Conservation (phyloP, 2,329 filamentous ascomycete species). For the Emergomyces pasteurianus region DNA sequence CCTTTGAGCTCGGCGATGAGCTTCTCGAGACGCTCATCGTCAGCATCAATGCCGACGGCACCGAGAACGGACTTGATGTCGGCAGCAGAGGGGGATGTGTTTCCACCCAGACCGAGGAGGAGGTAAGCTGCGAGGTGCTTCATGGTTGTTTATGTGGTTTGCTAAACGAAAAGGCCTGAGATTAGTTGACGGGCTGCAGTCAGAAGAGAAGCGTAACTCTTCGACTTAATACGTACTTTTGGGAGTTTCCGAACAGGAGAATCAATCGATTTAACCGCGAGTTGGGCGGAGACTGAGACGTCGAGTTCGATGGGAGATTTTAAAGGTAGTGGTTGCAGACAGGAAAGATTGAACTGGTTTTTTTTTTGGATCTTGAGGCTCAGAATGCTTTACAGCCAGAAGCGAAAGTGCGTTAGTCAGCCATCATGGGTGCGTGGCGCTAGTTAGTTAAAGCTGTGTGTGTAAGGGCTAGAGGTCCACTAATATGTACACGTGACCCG, state of each 20-base stretch:
- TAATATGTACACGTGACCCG: neutral
- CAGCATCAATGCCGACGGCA: slow-evolving; percentile 90
- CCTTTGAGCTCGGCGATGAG: slow-evolving; percentile 66
- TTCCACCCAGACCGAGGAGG: slow-evolving; percentile 88
- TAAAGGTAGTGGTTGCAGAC: neutral
- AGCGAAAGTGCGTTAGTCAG: slow-evolving; percentile 3
- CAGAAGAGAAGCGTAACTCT: neutral
- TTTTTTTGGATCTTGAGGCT: neutral
- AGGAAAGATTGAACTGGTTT: neutral
- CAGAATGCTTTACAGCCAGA: neutral
- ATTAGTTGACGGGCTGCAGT: neutral
- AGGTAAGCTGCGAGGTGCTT: slow-evolving; percentile 99
- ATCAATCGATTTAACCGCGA: slow-evolving; percentile 99
- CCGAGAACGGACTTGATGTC: slow-evolving; percentile 85
- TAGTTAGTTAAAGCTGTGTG: neutral
- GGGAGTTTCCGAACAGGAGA: slow-evolving; percentile 37
- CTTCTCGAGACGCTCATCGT: slow-evolving; percentile 70
- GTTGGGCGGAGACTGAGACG: slow-evolving; percentile 97
- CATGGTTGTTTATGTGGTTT: slow-evolving; percentile 66
- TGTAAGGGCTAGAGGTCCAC: too few species aligned
- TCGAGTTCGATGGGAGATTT: slow-evolving; percentile 56
- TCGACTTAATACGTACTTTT: slow-evolving; percentile 2
- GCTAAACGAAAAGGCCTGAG: slow-evolving; percentile 9
- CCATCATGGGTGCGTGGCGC: neutral
- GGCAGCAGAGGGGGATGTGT: slow-evolving; percentile 69